These are phyloP conservation scores for Solanum hybrid DNA, from an alignment of 305 asterid species.

Conservation along the genomic window DNA sequence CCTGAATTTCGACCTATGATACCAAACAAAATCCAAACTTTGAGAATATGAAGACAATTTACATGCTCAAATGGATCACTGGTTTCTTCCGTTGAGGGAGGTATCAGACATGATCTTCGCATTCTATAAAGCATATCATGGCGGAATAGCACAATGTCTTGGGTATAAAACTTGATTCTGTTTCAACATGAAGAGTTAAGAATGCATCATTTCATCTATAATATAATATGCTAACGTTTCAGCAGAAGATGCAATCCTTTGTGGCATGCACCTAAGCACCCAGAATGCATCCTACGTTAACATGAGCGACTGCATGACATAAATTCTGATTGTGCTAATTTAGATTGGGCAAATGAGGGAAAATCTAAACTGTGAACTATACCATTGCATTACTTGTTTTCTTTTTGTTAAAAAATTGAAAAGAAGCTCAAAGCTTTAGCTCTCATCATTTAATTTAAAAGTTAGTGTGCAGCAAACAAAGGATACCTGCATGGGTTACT, in stretches of 20 bases:
- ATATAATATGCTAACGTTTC: not conserved
- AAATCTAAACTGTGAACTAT: not conserved
- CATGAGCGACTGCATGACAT: not conserved
- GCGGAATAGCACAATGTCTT: conserved; percentile 82
- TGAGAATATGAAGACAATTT: conserved; percentile 18
- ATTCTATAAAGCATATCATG: conserved; percentile 85
- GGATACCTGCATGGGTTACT: conserved; percentile 94
- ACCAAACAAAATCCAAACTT: not conserved
- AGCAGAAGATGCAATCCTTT: not conserved
- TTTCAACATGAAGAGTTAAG: conserved; percentile 6
- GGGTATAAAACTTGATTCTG: conserved; percentile 86
- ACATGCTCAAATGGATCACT: conserved; percentile 91
- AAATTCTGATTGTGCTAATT: not conserved
- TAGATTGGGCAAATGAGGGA: not conserved
- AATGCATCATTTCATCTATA: not conserved
- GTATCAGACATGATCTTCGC: conserved; percentile 81
- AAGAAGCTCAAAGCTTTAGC: not conserved
- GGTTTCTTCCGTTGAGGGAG: conserved; percentile 85
- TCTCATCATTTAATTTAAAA: not conserved
- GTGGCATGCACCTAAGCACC: not conserved
- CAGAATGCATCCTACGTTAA: not conserved
- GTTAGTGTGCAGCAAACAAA: not conserved
- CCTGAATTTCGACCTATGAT: not conserved
- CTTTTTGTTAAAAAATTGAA: not conserved
- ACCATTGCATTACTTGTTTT: not conserved